Conservation (phyloP, 257 asterid species). For the Solanum chaucha region DNA sequence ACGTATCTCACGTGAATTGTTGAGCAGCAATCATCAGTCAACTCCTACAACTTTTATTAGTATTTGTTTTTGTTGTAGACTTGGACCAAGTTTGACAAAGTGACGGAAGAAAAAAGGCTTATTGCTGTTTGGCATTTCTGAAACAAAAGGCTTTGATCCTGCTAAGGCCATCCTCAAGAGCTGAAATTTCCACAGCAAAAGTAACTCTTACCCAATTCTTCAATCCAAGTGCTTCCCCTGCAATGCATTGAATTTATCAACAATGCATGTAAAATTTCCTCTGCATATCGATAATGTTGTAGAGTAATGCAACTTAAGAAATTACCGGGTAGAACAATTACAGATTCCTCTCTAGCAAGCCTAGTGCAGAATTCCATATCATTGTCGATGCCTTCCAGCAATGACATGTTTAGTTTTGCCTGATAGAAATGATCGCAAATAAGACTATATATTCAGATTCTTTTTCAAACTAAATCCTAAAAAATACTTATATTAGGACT, state of each 20-base stretch:
- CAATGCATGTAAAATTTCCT: neutral
- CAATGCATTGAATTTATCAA: neutral
- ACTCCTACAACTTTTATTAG: neutral
- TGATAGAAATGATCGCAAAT: slow-evolving; percentile 1
- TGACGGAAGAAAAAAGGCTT: neutral
- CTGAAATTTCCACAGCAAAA: slow-evolving; percentile 40
- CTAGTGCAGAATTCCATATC: slow-evolving; percentile 51
- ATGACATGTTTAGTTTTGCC: slow-evolving; percentile 36
- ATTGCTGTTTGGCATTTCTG: slow-evolving; percentile 30
- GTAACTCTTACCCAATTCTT: slow-evolving; percentile 54
- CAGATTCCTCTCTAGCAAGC: slow-evolving; percentile 63
- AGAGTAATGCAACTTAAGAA: neutral
- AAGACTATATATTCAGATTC: neutral
- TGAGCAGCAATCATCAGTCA: rapidly evolving
- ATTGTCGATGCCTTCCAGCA: slow-evolving; percentile 33
- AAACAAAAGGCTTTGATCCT: slow-evolving; percentile 57
- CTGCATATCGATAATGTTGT: neutral
- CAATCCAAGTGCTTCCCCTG: slow-evolving; percentile 52
- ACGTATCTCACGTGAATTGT: rapidly evolving
- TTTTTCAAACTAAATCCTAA: neutral
- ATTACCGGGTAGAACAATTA: slow-evolving; percentile 52
- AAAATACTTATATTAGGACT: neutral
- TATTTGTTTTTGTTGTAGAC: neutral
- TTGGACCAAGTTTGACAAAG: neutral
- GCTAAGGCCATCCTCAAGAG: slow-evolving; percentile 42